phyloP scores from a whole-genome alignment of 768 basidiomycete species.

The Myochromella boudieri region DNA sequence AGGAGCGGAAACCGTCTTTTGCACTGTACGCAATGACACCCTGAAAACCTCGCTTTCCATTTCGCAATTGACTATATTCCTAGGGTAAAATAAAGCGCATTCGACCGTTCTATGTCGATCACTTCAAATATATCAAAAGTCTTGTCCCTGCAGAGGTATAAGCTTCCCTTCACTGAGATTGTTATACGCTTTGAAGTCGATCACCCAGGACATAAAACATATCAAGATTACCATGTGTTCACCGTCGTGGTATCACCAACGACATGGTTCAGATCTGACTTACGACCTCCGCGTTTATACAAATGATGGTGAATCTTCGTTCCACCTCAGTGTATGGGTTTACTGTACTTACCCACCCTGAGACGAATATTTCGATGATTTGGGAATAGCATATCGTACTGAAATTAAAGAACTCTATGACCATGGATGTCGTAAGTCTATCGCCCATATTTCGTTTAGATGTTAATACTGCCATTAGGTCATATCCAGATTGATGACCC shows the following conservation, averaged over 20 bases:
- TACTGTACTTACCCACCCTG: not conserved
- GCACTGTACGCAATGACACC: slow-evolving; percentile 33
- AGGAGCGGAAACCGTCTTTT: slow-evolving; percentile 40
- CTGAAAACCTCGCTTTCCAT: slow-evolving; percentile 1
- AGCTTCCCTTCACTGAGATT: not conserved
- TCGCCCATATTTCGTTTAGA: slow-evolving; percentile 19
- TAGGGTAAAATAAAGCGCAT: slow-evolving; percentile 65
- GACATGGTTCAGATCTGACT: slow-evolving; percentile 57
- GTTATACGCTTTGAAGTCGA: slow-evolving; percentile 5
- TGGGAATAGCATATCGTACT: slow-evolving; percentile 45
- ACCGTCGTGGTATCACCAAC: slow-evolving; percentile 72
- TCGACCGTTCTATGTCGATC: slow-evolving; percentile 59
- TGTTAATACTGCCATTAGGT: slow-evolving; percentile 25
- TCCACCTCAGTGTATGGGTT: not conserved
- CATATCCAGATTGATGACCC: slow-evolving; percentile 55
- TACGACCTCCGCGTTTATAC: slow-evolving; percentile 61
- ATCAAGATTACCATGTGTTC: slow-evolving; percentile 74
- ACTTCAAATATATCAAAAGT: slow-evolving; percentile 61
- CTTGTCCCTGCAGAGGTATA: slow-evolving; percentile 54
- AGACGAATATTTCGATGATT: slow-evolving; percentile 54
- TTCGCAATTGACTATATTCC: slow-evolving; percentile 21
- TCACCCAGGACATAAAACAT: slow-evolving; percentile 53
- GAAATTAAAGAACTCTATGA: slow-evolving; percentile 49
- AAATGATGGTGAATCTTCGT: slow-evolving; percentile 46
- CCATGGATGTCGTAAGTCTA: slow-evolving; percentile 45